These are phyloP conservation scores for Phialocephala sp. DNA, from an alignment of 2,329 filamentous ascomycete species.

Conservation along the genomic window DNA sequence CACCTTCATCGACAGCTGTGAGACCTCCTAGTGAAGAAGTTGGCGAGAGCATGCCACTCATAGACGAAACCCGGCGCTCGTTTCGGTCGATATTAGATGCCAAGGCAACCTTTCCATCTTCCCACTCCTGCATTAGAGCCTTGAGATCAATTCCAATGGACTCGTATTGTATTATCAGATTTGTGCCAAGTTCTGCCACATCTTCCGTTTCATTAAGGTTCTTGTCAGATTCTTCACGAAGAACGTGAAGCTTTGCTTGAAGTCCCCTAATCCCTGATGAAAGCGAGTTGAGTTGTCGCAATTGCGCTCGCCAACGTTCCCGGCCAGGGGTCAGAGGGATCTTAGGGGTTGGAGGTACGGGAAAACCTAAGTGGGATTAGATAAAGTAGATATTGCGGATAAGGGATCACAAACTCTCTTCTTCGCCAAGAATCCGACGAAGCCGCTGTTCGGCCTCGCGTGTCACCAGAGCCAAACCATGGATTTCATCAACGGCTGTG, in stretches of 20 bases:
- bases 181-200: constrained; percentile 76
- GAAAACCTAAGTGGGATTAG: constrained; percentile 53
- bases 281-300: constrained; percentile 85
- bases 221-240: constrained; percentile 87
- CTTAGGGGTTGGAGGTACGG: constrained; percentile 61
- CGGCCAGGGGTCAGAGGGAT: constrained; percentile 71
- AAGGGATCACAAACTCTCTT: constrained; percentile 67
- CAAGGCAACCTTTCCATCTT: constrained; percentile 82
- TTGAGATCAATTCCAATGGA: constrained; percentile 89
- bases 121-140: constrained; percentile 82
- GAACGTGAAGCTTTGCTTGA: constrained; percentile 91
- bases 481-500: constrained; percentile 76
- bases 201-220: constrained; percentile 75
- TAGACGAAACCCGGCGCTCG: constrained; percentile 70
- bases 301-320: constrained; percentile 83
- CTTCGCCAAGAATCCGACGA: constrained; percentile 73
- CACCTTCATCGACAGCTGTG: constrained; percentile 64
- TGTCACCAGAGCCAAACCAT: constrained; percentile 66
- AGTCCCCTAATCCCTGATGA: constrained; percentile 90
- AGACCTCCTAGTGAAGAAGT: constrained; percentile 70
- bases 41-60: constrained; percentile 62
- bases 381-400: constrained; percentile 14
- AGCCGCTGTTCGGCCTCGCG: constrained; percentile 68
- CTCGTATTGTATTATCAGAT: constrained; percentile 88
- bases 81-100: constrained; percentile 82